Evolutionary conservation across 768 basidiomycete genomes (phyloP).

Genomic region (Leccinum fibrillosum): DNA sequence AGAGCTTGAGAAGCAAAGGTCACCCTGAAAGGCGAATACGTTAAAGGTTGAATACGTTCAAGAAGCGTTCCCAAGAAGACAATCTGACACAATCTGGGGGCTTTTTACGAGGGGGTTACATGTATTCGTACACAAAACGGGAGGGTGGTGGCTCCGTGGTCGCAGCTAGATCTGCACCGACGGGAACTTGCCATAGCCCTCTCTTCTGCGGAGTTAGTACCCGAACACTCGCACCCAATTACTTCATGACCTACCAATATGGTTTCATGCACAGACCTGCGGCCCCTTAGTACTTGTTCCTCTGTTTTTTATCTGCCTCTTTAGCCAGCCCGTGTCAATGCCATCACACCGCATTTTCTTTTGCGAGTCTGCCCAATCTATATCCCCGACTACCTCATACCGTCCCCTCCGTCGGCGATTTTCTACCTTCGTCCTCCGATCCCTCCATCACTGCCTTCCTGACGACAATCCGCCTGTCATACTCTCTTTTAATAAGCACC

Average conservation of each 20-base stretch:
- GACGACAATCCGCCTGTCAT: slow-evolving; percentile 18
- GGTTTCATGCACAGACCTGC: slow-evolving; percentile 31
- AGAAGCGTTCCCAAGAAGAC: slow-evolving; percentile 12
- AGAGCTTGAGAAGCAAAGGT: slow-evolving; percentile 16
- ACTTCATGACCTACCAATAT: slow-evolving; percentile 30
- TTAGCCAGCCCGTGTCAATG: slow-evolving; percentile 27
- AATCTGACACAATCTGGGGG: slow-evolving; percentile 18
- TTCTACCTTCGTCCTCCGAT: slow-evolving; percentile 26
- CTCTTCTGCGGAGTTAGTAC: slow-evolving; percentile 31
- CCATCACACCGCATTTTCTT: slow-evolving; percentile 30
- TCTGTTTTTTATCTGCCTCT: slow-evolving; percentile 23
- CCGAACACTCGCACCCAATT: slow-evolving; percentile 30
- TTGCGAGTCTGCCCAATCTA: slow-evolving; percentile 25
- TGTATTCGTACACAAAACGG: slow-evolving; percentile 11
- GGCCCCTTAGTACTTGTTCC: slow-evolving; percentile 26
- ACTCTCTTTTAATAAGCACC: slow-evolving; percentile 25
- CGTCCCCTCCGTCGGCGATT: slow-evolving; percentile 25
- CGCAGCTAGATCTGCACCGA: slow-evolving; percentile 31
- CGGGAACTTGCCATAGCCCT: slow-evolving; percentile 23
- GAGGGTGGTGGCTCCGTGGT: slow-evolving; percentile 18
- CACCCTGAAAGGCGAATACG: slow-evolving; percentile 13
- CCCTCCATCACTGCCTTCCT: slow-evolving; percentile 23
- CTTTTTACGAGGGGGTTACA: slow-evolving; percentile 3
- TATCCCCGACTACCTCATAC: slow-evolving; percentile 28
- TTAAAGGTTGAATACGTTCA: slow-evolving; percentile 20